Percentiles rank a stretch among this genome's conserved stretches.
Evolutionary conservation across 2,329 filamentous ascomycete genomes (phyloP).

Genomic region (Fusarium brachygibbosum): DNA sequence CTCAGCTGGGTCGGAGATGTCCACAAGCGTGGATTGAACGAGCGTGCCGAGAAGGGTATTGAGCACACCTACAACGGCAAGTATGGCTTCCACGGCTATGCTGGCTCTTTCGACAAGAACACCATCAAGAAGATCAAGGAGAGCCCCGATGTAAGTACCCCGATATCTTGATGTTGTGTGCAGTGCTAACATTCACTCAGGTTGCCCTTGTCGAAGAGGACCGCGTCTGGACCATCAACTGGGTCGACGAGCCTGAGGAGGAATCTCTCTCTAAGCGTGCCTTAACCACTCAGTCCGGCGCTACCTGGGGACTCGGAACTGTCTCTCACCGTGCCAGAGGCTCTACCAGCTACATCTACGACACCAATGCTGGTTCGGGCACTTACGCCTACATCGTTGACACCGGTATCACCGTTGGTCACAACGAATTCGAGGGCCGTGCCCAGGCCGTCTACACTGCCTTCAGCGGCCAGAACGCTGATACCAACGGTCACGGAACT

Average conservation of each 20-base stretch:
- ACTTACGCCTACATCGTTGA: constrained; percentile 74
- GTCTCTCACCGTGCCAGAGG: constrained; percentile 51
- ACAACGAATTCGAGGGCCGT: constrained; percentile 67
- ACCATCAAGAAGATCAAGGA: constrained; percentile 59
- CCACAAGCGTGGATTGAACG: constrained; percentile 66
- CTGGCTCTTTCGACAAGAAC: constrained; percentile 58
- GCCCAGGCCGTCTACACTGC: constrained; percentile 54
- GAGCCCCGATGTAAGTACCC: constrained; percentile 57
- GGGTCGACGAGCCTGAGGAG: constrained; percentile 35
- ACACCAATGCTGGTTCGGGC: constrained; percentile 59
- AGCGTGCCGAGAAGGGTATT: constrained; percentile 58
- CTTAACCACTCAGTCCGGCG: constrained; percentile 49
- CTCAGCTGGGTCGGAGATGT: constrained; percentile 64
- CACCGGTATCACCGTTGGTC: constrained; percentile 69
- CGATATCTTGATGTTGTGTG: neutral
- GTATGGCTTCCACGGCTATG: constrained; percentile 58
- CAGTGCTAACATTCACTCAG: constrained; percentile 29
- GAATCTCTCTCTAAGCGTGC: constrained; percentile 44
- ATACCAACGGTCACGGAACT: constrained; percentile 60
- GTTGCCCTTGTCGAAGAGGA: constrained; percentile 52
- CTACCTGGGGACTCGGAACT: constrained; percentile 53
- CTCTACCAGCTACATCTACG: constrained; percentile 62
- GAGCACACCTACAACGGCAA: constrained; percentile 51
- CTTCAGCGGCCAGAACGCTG: constrained; percentile 46
- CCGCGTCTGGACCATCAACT: constrained; percentile 49